phyloP scores from a whole-genome alignment of 73 alveolate species.

The Breviolum minutum region DNA sequence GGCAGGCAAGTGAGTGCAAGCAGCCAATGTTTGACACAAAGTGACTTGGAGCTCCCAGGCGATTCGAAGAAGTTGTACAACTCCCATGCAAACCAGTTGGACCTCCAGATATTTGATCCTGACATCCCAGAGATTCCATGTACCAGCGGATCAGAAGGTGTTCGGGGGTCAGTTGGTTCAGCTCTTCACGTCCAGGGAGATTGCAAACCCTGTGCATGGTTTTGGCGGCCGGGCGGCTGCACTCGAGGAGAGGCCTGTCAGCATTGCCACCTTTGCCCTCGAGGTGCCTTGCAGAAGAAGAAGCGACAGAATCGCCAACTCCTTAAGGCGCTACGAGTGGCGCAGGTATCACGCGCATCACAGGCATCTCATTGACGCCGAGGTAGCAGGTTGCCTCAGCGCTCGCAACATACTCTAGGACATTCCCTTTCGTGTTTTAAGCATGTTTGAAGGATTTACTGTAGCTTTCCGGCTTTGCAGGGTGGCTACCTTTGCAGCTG shows the following conservation, averaged over 20 bases:
- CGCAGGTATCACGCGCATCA: too few relatives aligned
- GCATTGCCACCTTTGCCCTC: conserved; percentile 73
- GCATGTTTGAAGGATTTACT: too few relatives aligned
- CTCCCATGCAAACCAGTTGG: neutral
- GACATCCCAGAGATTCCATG: neutral
- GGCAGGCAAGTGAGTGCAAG: neutral
- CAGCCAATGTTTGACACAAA: neutral
- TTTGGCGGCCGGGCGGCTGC: conserved; percentile 93
- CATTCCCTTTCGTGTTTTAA: too few relatives aligned
- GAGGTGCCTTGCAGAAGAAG: conserved; percentile 65
- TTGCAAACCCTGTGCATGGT: conserved; percentile 86
- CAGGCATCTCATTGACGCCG: too few relatives aligned
- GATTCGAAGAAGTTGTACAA: neutral
- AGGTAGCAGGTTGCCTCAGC: too few relatives aligned
- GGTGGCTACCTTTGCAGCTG: too few relatives aligned
- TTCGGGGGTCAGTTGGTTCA: conserved; percentile 29
- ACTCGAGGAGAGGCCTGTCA: conserved; percentile 50
- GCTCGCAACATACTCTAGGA: too few relatives aligned
- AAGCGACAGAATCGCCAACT: conserved; percentile 52
- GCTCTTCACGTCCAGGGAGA: conserved; percentile 10
- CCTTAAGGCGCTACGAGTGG: neutral
- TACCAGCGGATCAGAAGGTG: neutral
- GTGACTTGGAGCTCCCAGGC: neutral
- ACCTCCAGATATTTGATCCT: neutral
- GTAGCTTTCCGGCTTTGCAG: too few relatives aligned